Evolutionary conservation across 495 filamentous ascomycete genomes (phyloP), one percentile per base, ranked within the genome.

Genomic region (Chaetomium tenue): DNA sequence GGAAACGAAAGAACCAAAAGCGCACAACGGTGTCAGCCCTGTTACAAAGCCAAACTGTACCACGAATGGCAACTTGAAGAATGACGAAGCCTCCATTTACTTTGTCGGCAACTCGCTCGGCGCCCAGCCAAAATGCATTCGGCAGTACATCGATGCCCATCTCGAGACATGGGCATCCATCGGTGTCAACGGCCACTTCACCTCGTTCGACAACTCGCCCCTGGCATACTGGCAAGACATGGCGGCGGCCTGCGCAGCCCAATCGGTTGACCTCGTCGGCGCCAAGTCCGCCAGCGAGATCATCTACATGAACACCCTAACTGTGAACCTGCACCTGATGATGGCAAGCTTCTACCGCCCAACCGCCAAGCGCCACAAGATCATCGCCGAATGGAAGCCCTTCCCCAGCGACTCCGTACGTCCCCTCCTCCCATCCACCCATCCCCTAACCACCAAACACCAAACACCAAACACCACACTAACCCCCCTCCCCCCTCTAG

Each of bases 51-150:
- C 13, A 46, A 60, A 60, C 16, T 42, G 57, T 18, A 48, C n/a
- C 8, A 13, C 3, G 18, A 40, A 39, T 20, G 39, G 26, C 22
- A 20, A 42, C 40, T 13, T 37, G 12, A 7, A 30, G 22, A 55
- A 33, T 8, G 37, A 52, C 20, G 9, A 18, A 11, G 37, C 26
- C 26, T 89, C 85, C 75, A 89, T 91, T 69, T 98, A 98, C 75
- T 82, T 98, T 46, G 96, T 92, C 70, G 94, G 94, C 30, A 97
- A 98, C 78, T 98, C 94, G 3, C 83, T 98, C 11, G 94, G 94
- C 53, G 82, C 94, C 26, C 94, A 98, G 74, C 95, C 94, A 46
- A 85, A 84, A 61, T 82, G 83, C 59, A 91, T 88, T 2, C 79
- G 83, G 42, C 76, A 81, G 13, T 88, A 91, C 66, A 84, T 98